A percentile compares a stretch with the other conserved stretches of the same genome.
These are phyloP conservation scores for Closterium sp. DNA, from an alignment of 139 green algal genomes.

Conservation along the genomic window DNA sequence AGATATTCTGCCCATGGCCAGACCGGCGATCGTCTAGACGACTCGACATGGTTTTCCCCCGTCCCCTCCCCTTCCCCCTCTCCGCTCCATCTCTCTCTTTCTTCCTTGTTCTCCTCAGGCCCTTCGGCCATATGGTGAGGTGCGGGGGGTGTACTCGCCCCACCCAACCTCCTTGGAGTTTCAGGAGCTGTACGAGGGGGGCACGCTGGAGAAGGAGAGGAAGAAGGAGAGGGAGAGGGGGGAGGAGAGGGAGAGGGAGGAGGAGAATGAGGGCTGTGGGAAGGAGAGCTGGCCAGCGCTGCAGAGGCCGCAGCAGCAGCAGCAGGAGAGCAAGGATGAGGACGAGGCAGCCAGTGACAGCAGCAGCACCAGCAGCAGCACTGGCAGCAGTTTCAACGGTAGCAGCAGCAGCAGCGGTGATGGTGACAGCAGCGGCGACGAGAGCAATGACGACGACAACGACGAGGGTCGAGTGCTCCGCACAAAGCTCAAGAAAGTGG, in stretches of 20 bases:
- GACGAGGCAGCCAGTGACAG: background rate
- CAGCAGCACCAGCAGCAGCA: background rate
- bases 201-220: background rate
- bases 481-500: too few species aligned
- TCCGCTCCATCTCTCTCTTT: background rate
- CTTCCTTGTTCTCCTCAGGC: background rate
- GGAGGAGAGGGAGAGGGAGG: background rate
- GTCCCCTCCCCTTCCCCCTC: background rate
- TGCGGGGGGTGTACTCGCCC: background rate
- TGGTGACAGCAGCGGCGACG: background rate
- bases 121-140: background rate
- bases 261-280: background rate
- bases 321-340: background rate
- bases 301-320: too few species aligned
- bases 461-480: too few species aligned
- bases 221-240: background rate
- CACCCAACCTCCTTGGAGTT: background rate
- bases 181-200: background rate
- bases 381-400: background rate
- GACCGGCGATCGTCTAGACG: too few species aligned
- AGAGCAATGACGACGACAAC: background rate
- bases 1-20: too few species aligned
- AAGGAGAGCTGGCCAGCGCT: too few species aligned
- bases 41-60: too few species aligned
- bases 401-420: background rate